Conservation (phyloP, 1,284 basidiomycete species). For the Cystobasidium slooffiae region DNA sequence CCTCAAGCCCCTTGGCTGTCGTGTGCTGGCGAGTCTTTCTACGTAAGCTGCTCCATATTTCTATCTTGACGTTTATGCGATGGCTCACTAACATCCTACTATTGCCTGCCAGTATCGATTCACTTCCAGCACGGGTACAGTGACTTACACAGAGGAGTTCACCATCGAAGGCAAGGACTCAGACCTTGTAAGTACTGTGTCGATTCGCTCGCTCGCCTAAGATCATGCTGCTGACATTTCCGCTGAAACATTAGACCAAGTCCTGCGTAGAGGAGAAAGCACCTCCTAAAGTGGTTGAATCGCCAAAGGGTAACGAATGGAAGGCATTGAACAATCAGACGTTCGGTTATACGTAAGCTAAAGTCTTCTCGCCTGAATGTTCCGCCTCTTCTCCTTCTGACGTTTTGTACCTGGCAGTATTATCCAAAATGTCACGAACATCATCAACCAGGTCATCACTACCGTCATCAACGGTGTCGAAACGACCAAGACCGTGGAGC, state of each 20-base stretch:
- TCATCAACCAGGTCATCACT: constrained; percentile 38
- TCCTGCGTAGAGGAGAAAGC: constrained; percentile 32
- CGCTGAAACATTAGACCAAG: neutral
- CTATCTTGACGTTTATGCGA: neutral
- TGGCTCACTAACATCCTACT: neutral
- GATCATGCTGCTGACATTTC: neutral
- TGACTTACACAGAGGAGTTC: constrained; percentile 27
- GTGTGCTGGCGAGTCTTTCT: constrained; percentile 30
- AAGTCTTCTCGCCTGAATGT: neutral
- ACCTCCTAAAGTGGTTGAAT: neutral
- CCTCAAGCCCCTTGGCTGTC: constrained; percentile 38
- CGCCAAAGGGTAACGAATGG: constrained; percentile 31
- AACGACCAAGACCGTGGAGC: constrained; percentile 8
- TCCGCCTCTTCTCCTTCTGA: neutral
- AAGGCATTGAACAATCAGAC: constrained; percentile 24
- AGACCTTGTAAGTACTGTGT: constrained; percentile 2
- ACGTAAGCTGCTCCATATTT: constrained; percentile 1
- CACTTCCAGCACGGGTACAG: constrained; percentile 11
- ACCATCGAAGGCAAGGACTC: constrained; percentile 20
- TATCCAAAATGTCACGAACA: constrained; percentile 42
- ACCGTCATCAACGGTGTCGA: constrained; percentile 25
- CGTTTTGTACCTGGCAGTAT: constrained; percentile 11
- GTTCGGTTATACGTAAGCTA: constrained; percentile 34
- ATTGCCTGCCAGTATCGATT: constrained; percentile 28
- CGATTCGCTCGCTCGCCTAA: neutral